Evolutionary conservation across 257 asterid species (phyloP).

Genomic region (Rehmannia glutinosa): DNA sequence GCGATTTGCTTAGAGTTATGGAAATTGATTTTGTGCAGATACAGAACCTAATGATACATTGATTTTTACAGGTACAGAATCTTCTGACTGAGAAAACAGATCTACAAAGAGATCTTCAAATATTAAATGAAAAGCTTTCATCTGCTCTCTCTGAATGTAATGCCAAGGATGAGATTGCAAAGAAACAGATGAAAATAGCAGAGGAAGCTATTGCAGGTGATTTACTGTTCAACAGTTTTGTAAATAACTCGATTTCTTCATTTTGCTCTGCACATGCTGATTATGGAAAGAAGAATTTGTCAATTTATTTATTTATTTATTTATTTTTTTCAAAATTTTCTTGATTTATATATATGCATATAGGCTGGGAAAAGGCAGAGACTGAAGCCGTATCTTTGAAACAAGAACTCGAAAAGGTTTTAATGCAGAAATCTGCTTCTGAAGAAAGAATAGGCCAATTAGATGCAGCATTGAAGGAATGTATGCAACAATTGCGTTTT

Average conservation of each 20-base stretch:
- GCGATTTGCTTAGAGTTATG: neutral
- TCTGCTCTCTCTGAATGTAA: conserved; percentile 59
- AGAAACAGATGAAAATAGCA: conserved; percentile 70
- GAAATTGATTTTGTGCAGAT: neutral
- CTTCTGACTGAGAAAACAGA: conserved; percentile 48
- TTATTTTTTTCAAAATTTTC: neutral
- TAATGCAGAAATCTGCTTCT: conserved; percentile 50
- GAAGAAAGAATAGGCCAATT: conserved; percentile 64
- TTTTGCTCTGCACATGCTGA: too few species aligned
- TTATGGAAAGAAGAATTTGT: neutral
- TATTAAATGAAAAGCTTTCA: conserved; percentile 54
- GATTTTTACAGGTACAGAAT: conserved; percentile 38
- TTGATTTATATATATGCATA: neutral
- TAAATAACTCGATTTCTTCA: neutral
- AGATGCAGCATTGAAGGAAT: conserved; percentile 90
- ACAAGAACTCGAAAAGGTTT: conserved; percentile 62
- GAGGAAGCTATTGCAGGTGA: conserved; percentile 90
- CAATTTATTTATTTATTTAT: too few species aligned
- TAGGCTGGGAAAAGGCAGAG: conserved; percentile 95
- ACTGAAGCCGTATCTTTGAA: conserved; percentile 56
- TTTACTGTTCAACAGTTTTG: conserved; percentile 5
- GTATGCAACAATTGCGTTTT: conserved; percentile 73
- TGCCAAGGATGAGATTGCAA: conserved; percentile 52
- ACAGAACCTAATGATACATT: conserved; percentile 5
- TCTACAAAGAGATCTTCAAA: conserved; percentile 47